Base-by-base conservation (phyloP, 2,329 filamentous ascomycete genomes). In the Pseudocercospora vitis region DNA sequence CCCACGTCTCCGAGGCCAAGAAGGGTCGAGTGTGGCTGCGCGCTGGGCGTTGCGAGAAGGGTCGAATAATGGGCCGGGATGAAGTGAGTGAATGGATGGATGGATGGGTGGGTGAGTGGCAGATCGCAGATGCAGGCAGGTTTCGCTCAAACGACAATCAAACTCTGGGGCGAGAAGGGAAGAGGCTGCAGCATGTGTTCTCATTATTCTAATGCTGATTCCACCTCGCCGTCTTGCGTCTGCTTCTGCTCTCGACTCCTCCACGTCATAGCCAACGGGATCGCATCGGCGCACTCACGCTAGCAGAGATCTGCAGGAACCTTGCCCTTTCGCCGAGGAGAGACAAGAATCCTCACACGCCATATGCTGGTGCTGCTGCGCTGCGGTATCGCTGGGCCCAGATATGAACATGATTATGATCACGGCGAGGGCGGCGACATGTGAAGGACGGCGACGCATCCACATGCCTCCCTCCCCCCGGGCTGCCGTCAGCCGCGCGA, bases 21-120 rank as follows among this genome's bases (percentile, higher is more conserved):
- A 40, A 33, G 7, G 47, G 32, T 33, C 29, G 42, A 44, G 21
- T 40, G 48, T 44, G 47, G 47, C 52, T 47, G 37, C 52, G 47
- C 47, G 29, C 31, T 53, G 46, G 52, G 52, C 51, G 45, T 29
- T 6, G 28, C 7, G 7, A 12, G 6, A 12, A 12, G 31, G 16
- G 35, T 32, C 26, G 40, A 28, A 32, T 48, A 32, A 31, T 18
- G 49, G 9, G 19, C 6, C n/a, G n/a, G n/a, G n/a, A n/a, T n/a
- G n/a, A n/a, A n/a, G n/a, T n/a, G n/a, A n/a, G n/a, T n/a, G n/a
- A n/a, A n/a, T n/a, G n/a, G n/a, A n/a, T 9, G 35, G 46, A 11
- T 23, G 14, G 21, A 23, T 23, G 40, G 23, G 12, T 19, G 9
- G 23, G 9, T 11, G 21, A 7, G 12, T 2, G 28, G 40, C 9